phyloP scores from a whole-genome alignment of 2,329 filamentous ascomycete genomes.

The Fusarium piperis region DNA sequence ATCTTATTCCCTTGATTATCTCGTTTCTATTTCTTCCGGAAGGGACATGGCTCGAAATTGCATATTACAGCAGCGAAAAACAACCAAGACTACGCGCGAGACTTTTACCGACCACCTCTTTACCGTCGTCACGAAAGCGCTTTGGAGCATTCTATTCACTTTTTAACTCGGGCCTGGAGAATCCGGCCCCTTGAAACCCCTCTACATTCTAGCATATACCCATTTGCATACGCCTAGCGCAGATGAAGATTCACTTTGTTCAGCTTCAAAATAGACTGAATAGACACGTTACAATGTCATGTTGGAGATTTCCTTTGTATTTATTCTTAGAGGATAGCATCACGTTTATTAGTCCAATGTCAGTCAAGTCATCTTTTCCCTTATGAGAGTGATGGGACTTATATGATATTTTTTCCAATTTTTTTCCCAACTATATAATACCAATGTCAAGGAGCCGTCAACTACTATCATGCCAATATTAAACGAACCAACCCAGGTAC shows the following conservation, averaged over 20 bases:
- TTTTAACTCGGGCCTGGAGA: slow-evolving; percentile 23
- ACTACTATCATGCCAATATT: too few species aligned
- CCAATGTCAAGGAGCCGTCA: too few species aligned
- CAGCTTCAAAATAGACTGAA: slow-evolving; percentile 35
- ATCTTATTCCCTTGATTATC: background rate
- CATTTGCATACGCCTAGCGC: slow-evolving; percentile 47
- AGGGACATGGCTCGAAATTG: slow-evolving; percentile 33
- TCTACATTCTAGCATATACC: slow-evolving; percentile 50
- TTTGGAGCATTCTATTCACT: slow-evolving; percentile 30
- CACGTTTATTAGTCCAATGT: background rate
- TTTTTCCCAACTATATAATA: slow-evolving; percentile 8
- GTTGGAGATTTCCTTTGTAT: background rate
- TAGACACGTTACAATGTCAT: slow-evolving; percentile 14
- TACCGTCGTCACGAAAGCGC: slow-evolving; percentile 17
- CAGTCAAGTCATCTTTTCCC: background rate
- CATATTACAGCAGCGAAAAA: slow-evolving; percentile 32
- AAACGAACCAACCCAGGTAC: background rate
- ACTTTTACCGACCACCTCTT: slow-evolving; percentile 9
- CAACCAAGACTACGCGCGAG: slow-evolving; percentile 12
- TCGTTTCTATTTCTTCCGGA: slow-evolving; percentile 1
- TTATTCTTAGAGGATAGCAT: background rate
- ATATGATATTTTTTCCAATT: background rate
- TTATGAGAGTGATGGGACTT: background rate
- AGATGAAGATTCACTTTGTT: slow-evolving; percentile 38
- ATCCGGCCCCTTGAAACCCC: slow-evolving; percentile 23